phyloP scores from a whole-genome alignment of 1,284 basidiomycete species.

The Rhodofomes roseus region DNA sequence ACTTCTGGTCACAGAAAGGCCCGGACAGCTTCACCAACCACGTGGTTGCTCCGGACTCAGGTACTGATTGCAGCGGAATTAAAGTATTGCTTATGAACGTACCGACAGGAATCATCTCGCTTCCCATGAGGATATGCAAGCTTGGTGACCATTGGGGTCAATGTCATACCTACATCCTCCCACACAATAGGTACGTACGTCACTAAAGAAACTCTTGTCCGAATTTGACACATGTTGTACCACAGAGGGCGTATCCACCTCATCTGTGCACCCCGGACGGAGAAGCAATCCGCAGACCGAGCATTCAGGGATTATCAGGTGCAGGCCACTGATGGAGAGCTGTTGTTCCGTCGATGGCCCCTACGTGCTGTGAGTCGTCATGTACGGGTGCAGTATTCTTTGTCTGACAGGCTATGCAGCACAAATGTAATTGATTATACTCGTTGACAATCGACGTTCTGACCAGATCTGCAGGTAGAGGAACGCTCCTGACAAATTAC shows the following conservation, averaged over 20 bases:
- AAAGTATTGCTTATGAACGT: not conserved
- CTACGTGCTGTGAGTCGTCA: conserved; percentile 49
- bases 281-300: conserved; percentile 37
- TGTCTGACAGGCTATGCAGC: conserved; percentile 33
- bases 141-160: not conserved
- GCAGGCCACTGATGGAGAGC: conserved; percentile 49
- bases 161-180: conserved; percentile 36
- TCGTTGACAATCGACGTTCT: not conserved
- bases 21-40: conserved; percentile 15
- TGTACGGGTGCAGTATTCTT: not conserved
- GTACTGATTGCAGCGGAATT: conserved; percentile 10
- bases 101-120: conserved; percentile 13
- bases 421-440: conserved; percentile 47
- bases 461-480: conserved; percentile 46
- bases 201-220: not conserved
- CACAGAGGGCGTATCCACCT: conserved; percentile 62
- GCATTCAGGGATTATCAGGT: conserved; percentile 63
- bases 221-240: not conserved
- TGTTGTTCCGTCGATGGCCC: conserved; percentile 67
- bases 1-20: conserved; percentile 35
- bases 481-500: conserved; percentile 68
- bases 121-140: not conserved
- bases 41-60: conserved; percentile 17
- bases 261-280: conserved; percentile 43
- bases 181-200: conserved; percentile 38